Conservation (phyloP, 1,284 basidiomycete genomes). For the Apiotrichum gamsii region DNA sequence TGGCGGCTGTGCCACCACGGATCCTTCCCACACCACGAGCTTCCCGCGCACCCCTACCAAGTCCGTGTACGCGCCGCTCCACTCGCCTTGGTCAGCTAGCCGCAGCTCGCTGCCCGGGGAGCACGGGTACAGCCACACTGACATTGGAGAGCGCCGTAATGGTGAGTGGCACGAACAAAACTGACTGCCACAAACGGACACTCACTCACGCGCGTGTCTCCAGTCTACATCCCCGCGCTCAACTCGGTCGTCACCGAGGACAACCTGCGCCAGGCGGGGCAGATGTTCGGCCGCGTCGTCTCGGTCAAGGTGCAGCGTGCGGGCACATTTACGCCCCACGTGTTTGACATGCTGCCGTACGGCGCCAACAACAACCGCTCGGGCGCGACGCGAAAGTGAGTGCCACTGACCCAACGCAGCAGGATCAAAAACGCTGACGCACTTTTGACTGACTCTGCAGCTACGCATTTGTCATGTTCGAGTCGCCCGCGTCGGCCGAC, state of each 20-base stretch:
- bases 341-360: conserved; percentile 11
- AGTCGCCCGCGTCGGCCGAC: conserved; percentile 20
- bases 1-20: too few relatives aligned
- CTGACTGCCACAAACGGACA: too few relatives aligned
- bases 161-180: conserved; percentile 15
- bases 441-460: conserved; percentile 8
- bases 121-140: too few relatives aligned
- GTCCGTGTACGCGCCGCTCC: too few relatives aligned
- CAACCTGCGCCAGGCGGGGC: conserved; percentile 18
- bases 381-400: conserved; percentile 3
- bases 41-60: too few relatives aligned
- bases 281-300: conserved; percentile 27
- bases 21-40: too few relatives aligned
- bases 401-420: too few relatives aligned
- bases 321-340: neutral
- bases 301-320: conserved; percentile 20
- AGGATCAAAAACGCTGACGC: too few relatives aligned
- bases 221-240: conserved; percentile 33
- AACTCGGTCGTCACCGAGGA: conserved; percentile 15
- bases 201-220: neutral
- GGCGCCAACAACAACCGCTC: too few relatives aligned
- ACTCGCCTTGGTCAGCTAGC: too few relatives aligned
- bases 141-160: conserved; percentile 25
- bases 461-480: conserved; percentile 35
- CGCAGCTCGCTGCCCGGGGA: too few relatives aligned